phyloP scores from a whole-genome alignment of 176 grass and related monocot genomes.

The Microstegium vimineum region DNA sequence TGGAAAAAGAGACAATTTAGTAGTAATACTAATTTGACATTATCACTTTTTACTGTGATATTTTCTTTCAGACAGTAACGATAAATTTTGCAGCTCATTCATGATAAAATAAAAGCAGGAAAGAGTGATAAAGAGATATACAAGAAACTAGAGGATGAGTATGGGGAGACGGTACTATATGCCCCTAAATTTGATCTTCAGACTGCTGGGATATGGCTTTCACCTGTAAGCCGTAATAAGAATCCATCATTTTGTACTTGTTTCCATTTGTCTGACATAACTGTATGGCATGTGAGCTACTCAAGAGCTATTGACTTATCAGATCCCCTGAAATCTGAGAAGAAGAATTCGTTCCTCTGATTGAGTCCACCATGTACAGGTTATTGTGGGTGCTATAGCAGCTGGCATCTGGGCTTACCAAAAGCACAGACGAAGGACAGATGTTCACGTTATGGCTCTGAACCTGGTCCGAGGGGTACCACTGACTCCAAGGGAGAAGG shows the following conservation, averaged over 20 bases:
- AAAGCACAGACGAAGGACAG: conserved; percentile 69
- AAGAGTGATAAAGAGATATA: conserved; percentile 90
- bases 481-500: too few relatives aligned
- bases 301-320: neutral
- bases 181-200: conserved; percentile 91
- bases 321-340: neutral
- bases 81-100: conserved; percentile 65
- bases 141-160: conserved; percentile 65
- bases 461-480: too few relatives aligned
- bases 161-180: conserved; percentile 84
- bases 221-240: conserved; percentile 47
- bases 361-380: conserved; percentile 19
- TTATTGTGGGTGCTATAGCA: conserved; percentile 60
- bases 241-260: neutral
- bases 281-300: neutral
- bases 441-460: conserved; percentile 92
- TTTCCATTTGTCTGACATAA: neutral
- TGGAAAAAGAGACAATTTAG: neutral
- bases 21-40: neutral
- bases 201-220: conserved; percentile 94
- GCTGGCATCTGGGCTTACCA: conserved; percentile 74
- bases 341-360: neutral
- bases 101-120: conserved; percentile 70
- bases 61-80: neutral
- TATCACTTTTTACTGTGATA: neutral